Percentiles rank a stretch among this genome's conserved stretches.
These are phyloP conservation scores for Colletotrichum nymphaeae DNA, from an alignment of 2,329 filamentous ascomycete species.

Conservation along the genomic window DNA sequence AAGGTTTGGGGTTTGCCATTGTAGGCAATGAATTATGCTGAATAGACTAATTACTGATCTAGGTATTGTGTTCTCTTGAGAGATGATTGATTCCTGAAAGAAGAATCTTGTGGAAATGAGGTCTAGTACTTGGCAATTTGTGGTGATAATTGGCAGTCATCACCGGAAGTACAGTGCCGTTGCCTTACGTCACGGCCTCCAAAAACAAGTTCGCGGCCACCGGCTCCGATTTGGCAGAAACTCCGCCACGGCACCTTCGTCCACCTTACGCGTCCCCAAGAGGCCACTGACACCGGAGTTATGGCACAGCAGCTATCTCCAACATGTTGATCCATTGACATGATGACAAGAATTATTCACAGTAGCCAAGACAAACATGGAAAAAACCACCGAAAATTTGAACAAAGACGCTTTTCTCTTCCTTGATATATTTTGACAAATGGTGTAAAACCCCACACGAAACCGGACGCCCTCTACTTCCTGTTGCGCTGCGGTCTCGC, in stretches of 20 bases:
- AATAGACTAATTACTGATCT: background rate
- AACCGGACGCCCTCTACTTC: constrained; percentile 40
- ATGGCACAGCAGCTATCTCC: no score
- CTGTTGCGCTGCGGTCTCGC: constrained; percentile 77
- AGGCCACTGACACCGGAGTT: no score
- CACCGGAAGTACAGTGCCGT: background rate
- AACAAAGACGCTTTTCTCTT: background rate
- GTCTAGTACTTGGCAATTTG: background rate
- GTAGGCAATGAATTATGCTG: background rate
- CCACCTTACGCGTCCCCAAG: background rate
- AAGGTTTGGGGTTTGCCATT: background rate
- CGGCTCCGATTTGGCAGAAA: background rate
- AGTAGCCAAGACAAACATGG: no score
- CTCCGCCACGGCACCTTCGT: background rate
- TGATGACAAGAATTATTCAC: no score
- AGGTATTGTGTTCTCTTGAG: background rate
- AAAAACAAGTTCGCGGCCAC: background rate
- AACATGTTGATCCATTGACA: no score
- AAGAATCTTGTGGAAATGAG: no score
- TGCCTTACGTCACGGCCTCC: background rate
- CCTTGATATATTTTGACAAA: background rate
- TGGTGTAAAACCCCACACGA: background rate
- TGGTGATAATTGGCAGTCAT: background rate
- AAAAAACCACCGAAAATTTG: no score
- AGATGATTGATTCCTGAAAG: background rate